Conservation (phyloP, 768 basidiomycete species). For the Naganishia kalamii region DNA sequence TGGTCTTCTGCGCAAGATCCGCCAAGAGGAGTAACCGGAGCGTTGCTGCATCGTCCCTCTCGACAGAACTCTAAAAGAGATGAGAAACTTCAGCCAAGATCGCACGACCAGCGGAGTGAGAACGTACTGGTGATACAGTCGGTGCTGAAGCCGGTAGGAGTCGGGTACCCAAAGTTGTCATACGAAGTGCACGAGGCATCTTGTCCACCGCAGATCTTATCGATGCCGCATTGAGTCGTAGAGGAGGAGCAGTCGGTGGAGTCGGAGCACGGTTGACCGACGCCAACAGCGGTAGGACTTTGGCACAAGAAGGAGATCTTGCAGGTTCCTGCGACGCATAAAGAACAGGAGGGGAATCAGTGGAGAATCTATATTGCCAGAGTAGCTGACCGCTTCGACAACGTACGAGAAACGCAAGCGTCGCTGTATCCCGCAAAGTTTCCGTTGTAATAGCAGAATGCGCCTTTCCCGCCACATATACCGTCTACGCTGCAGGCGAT, state of each 20-base stretch:
- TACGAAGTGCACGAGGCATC: background rate
- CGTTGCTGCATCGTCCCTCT: background rate
- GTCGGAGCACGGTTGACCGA: background rate
- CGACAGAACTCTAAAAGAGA: background rate
- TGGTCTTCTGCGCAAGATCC: background rate
- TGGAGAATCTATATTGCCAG: no score
- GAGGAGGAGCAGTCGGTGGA: background rate
- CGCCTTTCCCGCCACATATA: background rate
- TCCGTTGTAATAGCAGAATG: background rate
- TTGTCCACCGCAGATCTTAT: background rate
- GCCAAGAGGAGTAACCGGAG: background rate
- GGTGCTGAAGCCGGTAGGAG: background rate
- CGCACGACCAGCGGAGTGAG: background rate
- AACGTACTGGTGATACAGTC: background rate
- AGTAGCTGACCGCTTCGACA: no score
- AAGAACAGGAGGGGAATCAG: background rate
- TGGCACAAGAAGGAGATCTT: background rate
- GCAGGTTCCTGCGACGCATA: background rate
- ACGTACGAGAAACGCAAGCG: background rate
- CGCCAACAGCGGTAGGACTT: background rate
- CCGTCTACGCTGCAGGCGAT: background rate
- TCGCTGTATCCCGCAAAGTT: background rate
- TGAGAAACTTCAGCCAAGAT: background rate
- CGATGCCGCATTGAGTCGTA: background rate
- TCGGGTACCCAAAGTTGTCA: background rate